Evolutionary conservation across 2,329 filamentous ascomycete genomes (phyloP), one percentile per base, ranked within the genome.

Genomic region (Cladorrhinum sp.): DNA sequence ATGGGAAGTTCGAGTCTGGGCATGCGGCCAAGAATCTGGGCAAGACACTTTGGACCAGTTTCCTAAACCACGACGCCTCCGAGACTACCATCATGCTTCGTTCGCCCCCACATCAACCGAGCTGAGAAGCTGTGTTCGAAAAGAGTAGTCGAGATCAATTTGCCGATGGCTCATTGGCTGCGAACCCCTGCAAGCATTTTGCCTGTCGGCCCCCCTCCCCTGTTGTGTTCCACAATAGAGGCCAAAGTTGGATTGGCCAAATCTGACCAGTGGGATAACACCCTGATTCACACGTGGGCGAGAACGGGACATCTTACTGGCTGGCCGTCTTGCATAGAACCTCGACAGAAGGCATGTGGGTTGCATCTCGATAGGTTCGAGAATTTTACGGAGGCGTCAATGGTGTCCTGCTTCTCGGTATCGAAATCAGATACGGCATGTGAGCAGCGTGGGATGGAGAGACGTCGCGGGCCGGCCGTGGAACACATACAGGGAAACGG

Each of bases 401-500:
- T 55, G 22, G 41, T 56, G 32, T 22, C 23, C 25, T 56, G 13
- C 24, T 24, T n/a, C 24, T 56, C 53, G 53, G 53, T 56, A 56
- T 45, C 23, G 18, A 36, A 56, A 45, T 13, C 13, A 38, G 53
- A 56, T 16, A 56, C 20, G 23, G 22, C 13, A 56, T 36, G 38
- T 38, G 53, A 56, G 20, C 1, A 16, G 4, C 7, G n/a, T 36
- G 32, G 32, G 32, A 36, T 36, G 32, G 27, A 16, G n/a, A n/a
- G n/a, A 45, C 41, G 20, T 45, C 41, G 36, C 9, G 16, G 18
- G 16, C 29, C 7, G 29, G 7, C 29, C 29, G 29, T 45, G n/a
- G n/a, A 22, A 45, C 3, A 4, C 41, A 45, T 7, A 22, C 41
- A 45, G n/a, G 41, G 36, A 41, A 16, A 38, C n/a, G 20, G 25